These are phyloP conservation scores for Exsudoporus frostii DNA, from an alignment of 768 basidiomycete genomes.

Conservation along the genomic window DNA sequence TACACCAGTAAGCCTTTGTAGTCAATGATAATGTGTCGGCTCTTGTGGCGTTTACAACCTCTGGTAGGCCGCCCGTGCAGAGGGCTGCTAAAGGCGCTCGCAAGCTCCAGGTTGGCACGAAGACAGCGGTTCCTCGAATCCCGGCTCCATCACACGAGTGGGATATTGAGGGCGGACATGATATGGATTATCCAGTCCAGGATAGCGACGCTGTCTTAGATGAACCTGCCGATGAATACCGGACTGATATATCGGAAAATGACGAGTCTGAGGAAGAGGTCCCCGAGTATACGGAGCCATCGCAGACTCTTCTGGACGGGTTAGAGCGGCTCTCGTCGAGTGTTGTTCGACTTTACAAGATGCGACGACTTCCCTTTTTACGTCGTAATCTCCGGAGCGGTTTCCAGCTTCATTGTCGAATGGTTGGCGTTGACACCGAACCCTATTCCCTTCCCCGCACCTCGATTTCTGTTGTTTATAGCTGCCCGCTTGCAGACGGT, in stretches of 20 bases:
- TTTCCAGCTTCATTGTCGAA: constrained; percentile 44
- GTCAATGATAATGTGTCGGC: no score
- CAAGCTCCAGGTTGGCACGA: constrained; percentile 10
- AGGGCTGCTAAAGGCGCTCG: constrained; percentile 14
- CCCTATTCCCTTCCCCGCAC: constrained; percentile 16
- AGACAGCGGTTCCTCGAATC: constrained; percentile 5
- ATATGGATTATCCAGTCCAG: background rate
- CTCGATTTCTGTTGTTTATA: constrained; percentile 26
- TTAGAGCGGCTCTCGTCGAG: constrained; percentile 33
- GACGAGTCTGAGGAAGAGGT: constrained; percentile 5
- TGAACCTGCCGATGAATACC: background rate
- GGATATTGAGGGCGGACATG: constrained; percentile 3
- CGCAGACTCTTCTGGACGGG: constrained; percentile 34
- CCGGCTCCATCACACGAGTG: background rate
- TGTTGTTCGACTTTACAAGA: constrained; percentile 36
- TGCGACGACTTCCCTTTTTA: constrained; percentile 52
- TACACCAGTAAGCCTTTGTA: constrained; percentile 4
- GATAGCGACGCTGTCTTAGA: constrained; percentile 6
- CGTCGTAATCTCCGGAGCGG: constrained; percentile 47
- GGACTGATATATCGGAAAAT: constrained; percentile 7
- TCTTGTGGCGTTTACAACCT: constrained; percentile 1
- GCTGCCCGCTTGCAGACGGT: constrained; percentile 7
- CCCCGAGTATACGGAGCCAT: constrained; percentile 21
- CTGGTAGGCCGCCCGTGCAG: constrained; percentile 6
- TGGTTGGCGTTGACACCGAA: constrained; percentile 34